phyloP scores from a whole-genome alignment of 257 asterid species.

The Schizonepeta tenuifolia region DNA sequence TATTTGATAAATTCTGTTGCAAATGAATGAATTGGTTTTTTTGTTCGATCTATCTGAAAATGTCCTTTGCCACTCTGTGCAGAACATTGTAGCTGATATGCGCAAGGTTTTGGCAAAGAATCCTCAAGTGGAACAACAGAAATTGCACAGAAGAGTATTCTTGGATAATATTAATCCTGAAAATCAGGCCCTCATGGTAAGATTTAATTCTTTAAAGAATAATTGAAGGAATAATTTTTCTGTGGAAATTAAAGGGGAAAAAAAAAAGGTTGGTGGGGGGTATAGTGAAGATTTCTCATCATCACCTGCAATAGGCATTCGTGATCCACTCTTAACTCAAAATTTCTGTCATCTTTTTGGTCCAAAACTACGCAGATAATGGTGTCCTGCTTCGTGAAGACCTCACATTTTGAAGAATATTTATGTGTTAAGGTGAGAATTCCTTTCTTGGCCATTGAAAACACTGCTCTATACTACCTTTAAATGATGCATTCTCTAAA shows the following conservation, averaged over 20 bases:
- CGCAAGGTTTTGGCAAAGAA: constrained; percentile 91
- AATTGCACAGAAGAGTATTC: constrained; percentile 88
- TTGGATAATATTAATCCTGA: constrained; percentile 81
- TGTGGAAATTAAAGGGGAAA: constrained; percentile 2
- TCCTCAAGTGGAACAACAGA: constrained; percentile 96
- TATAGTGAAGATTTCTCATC: constrained; percentile 21
- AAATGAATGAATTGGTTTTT: constrained; percentile 20
- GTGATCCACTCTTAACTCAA: constrained; percentile 8
- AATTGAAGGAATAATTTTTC: neutral
- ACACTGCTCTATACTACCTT: neutral
- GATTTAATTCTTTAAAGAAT: constrained; percentile 37
- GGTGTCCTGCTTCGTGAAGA: constrained; percentile 98
- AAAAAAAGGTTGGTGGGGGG: neutral
- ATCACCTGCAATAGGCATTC: constrained; percentile 19
- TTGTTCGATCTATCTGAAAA: constrained; percentile 12
- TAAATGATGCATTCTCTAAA: constrained; percentile 20
- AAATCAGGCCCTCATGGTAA: constrained; percentile 88
- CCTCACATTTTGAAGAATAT: constrained; percentile 94
- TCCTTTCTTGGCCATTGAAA: constrained; percentile 18
- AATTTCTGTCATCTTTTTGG: constrained; percentile 8
- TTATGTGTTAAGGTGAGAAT: constrained; percentile 92
- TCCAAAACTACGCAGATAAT: constrained; percentile 60
- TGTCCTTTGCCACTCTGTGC: constrained; percentile 34
- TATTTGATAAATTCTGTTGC: constrained; percentile 8
- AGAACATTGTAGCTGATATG: constrained; percentile 96